Conservation (phyloP, 768 basidiomycete species). For the Kwoniella sp. region DNA sequence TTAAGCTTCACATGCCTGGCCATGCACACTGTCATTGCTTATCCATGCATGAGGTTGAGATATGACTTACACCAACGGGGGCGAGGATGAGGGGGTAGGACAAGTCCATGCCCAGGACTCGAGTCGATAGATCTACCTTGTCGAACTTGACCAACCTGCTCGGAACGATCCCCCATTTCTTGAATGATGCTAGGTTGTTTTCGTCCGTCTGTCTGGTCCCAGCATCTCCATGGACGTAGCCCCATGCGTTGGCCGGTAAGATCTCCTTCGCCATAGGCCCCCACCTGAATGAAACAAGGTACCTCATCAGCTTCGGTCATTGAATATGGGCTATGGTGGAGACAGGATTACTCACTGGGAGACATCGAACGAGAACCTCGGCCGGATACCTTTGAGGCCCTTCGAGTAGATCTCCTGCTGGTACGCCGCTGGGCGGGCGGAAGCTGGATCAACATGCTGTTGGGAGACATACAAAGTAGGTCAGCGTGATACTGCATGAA, state of each 20-base stretch:
- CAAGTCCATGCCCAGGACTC: neutral
- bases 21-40: too few relatives aligned
- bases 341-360: neutral
- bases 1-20: too few relatives aligned
- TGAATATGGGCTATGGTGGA: too few relatives aligned
- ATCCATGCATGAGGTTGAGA: neutral
- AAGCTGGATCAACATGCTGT: neutral
- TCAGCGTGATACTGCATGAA: neutral
- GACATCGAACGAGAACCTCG: neutral
- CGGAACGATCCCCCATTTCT: neutral
- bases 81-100: neutral
- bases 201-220: neutral
- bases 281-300: too few relatives aligned
- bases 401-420: constrained; percentile 1
- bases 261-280: neutral
- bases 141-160: neutral
- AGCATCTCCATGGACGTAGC: neutral
- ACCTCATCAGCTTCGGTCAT: too few relatives aligned
- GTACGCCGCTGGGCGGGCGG: neutral
- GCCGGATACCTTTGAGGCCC: neutral
- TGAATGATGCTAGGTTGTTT: neutral
- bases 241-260: neutral
- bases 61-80: neutral
- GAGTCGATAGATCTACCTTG: neutral
- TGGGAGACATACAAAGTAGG: neutral